Percentiles rank a stretch among this genome's conserved stretches.
phyloP scores from a whole-genome alignment of 23 red algal genomes.

The Pyropia haitanensis region DNA sequence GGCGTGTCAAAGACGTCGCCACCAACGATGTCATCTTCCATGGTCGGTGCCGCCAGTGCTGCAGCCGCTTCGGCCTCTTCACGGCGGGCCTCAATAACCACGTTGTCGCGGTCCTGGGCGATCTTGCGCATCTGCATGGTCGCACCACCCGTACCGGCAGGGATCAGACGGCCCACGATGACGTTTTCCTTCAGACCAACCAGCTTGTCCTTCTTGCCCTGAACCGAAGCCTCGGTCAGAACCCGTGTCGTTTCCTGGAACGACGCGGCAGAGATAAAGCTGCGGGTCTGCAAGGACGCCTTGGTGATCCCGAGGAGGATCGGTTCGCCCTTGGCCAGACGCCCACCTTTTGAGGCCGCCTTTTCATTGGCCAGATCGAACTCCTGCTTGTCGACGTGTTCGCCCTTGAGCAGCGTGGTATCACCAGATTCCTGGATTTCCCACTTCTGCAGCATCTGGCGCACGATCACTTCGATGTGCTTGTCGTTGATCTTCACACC shows the following conservation, averaged over 20 bases:
- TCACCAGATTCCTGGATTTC: not conserved
- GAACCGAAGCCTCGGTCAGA: not conserved
- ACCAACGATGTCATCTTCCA: too few species aligned
- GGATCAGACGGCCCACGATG: slow-evolving; percentile 4
- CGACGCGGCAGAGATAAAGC: not conserved
- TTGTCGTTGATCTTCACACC: slow-evolving; percentile 4
- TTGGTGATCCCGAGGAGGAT: slow-evolving; percentile 4
- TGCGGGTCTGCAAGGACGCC: not conserved
- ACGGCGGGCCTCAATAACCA: too few species aligned
- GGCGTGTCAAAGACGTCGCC: too few species aligned
- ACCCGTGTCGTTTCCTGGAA: slow-evolving; percentile 5
- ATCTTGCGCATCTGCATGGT: not conserved
- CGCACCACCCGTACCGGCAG: not conserved
- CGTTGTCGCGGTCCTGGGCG: not conserved
- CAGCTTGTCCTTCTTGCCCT: not conserved
- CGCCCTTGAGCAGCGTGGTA: not conserved
- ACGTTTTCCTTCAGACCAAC: slow-evolving; percentile 2
- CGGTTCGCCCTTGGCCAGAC: not conserved
- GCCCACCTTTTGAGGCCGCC: not conserved
- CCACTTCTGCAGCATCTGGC: not conserved
- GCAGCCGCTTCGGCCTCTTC: too few species aligned
- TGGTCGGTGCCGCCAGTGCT: too few species aligned
- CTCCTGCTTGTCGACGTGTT: not conserved
- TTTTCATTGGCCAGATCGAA: not conserved
- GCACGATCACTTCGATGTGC: slow-evolving; percentile 5